Conservation (phyloP, 2,329 filamentous ascomycete species). For the Aspergillus neotritici region DNA sequence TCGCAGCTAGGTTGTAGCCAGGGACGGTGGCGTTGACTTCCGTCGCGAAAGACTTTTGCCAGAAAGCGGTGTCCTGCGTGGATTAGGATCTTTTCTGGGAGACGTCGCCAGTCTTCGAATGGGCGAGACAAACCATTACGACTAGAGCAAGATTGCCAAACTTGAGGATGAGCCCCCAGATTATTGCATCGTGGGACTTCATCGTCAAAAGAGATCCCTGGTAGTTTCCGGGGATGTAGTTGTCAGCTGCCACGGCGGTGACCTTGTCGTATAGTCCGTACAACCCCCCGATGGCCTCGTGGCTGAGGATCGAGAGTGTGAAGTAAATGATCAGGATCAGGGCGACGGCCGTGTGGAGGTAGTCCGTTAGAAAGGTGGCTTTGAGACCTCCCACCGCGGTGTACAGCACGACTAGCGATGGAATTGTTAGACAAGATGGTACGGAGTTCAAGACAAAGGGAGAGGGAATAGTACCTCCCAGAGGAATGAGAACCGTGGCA, state of each 20-base stretch:
- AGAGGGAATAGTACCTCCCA: conserved; percentile 34
- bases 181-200: conserved; percentile 42
- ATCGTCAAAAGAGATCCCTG: conserved; percentile 45
- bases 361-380: conserved; percentile 48
- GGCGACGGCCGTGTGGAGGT: conserved; percentile 45
- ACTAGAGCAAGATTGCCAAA: conserved; percentile 48
- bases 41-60: conserved; percentile 49
- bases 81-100: not conserved
- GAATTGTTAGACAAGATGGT: not conserved
- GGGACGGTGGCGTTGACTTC: conserved; percentile 45
- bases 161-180: conserved; percentile 45
- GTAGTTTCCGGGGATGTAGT: conserved; percentile 44
- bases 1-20: conserved; percentile 43
- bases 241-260: conserved; percentile 36
- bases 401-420: conserved; percentile 39
- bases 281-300: conserved; percentile 40
- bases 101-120: not conserved
- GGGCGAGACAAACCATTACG: conserved; percentile 36
- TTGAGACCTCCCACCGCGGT: conserved; percentile 47
- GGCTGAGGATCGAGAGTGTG: conserved; percentile 41
- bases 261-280: conserved; percentile 45
- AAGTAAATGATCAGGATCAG: conserved; percentile 48
- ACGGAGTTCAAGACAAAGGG: not conserved
- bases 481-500: conserved; percentile 43
- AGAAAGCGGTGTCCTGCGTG: conserved; percentile 45